Conservation (phyloP, 2,329 filamentous ascomycete genomes). For the Botrytis paeoniae region DNA sequence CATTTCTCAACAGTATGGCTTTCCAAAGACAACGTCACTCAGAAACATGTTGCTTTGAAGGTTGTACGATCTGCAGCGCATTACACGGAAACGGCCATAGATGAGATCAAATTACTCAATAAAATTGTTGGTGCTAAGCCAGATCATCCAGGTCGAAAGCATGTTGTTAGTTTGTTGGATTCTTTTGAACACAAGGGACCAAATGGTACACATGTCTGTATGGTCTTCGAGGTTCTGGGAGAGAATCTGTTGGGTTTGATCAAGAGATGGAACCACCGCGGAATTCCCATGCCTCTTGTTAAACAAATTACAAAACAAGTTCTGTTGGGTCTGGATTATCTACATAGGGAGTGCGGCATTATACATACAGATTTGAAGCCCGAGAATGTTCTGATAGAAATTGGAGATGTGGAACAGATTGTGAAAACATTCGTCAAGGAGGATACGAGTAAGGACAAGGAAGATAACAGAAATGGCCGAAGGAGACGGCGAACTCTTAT, state of each 20-base stretch:
- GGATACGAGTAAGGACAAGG: conserved; percentile 62
- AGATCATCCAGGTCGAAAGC: conserved; percentile 86
- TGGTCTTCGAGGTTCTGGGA: conserved; percentile 97
- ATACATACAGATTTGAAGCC: conserved; percentile 96
- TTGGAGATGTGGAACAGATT: conserved; percentile 97
- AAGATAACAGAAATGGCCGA: conserved; percentile 88
- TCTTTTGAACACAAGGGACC: conserved; percentile 98
- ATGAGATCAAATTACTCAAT: conserved; percentile 97
- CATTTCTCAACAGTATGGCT: conserved; percentile 98
- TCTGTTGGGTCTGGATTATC: conserved; percentile 88
- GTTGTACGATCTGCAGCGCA: conserved; percentile 96
- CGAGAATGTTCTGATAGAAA: conserved; percentile 97
- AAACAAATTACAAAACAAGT: conserved; percentile 99
- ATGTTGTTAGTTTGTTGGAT: conserved; percentile 93
- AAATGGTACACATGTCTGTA: conserved; percentile 94
- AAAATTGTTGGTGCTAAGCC: conserved; percentile 96
- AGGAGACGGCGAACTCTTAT: conserved; percentile 89
- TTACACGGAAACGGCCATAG: conserved; percentile 97
- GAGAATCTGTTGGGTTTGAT: conserved; percentile 94
- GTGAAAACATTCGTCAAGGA: conserved; percentile 94
- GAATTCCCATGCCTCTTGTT: conserved; percentile 92
- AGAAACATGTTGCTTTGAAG: conserved; percentile 95
- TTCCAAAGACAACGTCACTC: conserved; percentile 76
- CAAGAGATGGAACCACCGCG: conserved; percentile 97
- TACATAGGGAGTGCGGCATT: conserved; percentile 97